phyloP scores from a whole-genome alignment of 352 stramenopile genomes.

The Phytopythium aichiense region DNA sequence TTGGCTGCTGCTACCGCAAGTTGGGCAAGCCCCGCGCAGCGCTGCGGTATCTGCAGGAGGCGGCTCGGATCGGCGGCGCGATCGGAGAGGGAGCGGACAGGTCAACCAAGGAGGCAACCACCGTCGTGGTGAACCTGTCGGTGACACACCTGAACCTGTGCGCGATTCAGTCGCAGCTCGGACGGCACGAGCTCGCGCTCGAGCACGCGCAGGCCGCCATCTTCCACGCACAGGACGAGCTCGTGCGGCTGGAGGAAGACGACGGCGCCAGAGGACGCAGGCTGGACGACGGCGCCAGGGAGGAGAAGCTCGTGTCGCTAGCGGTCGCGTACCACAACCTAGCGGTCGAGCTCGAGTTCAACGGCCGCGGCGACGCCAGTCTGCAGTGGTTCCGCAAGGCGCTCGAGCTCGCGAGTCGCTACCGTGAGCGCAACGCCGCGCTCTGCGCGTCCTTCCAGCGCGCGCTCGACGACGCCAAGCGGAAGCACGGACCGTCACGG shows the following conservation, averaged over 20 bases:
- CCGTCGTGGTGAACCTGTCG: constrained; percentile 69
- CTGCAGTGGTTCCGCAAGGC: constrained; percentile 86
- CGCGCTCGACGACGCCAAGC: constrained; percentile 68
- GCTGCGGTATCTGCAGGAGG: constrained; percentile 71
- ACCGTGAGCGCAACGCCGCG: constrained; percentile 51
- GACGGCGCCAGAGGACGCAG: constrained; percentile 9
- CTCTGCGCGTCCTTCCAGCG: constrained; percentile 70
- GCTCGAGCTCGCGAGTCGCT: constrained; percentile 60
- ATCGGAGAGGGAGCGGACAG: neutral
- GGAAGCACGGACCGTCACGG: constrained; percentile 20
- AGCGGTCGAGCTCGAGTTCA: constrained; percentile 77
- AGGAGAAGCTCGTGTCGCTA: constrained; percentile 76
- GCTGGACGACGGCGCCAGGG: constrained; percentile 50
- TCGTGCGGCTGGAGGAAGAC: constrained; percentile 48
- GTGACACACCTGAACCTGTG: constrained; percentile 84
- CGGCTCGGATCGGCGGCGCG: constrained; percentile 46
- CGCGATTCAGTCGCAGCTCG: constrained; percentile 73
- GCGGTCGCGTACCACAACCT: constrained; percentile 82
- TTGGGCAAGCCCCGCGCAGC: constrained; percentile 67
- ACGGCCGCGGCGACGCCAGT: constrained; percentile 56
- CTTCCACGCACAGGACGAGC: constrained; percentile 79
- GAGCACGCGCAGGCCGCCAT: constrained; percentile 77
- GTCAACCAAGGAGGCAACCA: constrained; percentile 7
- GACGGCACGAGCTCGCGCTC: constrained; percentile 58
- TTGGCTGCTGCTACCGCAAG: constrained; percentile 79